Conservation (phyloP, 1,284 basidiomycete species). For the Cystobasidium slooffiae region DNA sequence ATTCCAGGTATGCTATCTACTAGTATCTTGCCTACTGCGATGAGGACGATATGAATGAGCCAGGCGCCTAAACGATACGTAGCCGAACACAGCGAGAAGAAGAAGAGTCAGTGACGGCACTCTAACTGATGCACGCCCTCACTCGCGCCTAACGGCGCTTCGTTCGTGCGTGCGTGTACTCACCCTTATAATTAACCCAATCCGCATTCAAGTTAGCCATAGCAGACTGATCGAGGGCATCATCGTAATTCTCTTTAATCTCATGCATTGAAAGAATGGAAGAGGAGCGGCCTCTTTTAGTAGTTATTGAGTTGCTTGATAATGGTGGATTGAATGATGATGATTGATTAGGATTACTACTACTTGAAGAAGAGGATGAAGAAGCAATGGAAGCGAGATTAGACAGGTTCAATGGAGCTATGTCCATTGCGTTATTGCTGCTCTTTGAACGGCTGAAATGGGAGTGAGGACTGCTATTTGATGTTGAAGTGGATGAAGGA, state of each 20-base stretch:
- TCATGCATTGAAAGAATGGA: slow-evolving; percentile 58
- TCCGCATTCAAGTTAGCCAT: slow-evolving; percentile 84
- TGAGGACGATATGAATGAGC: slow-evolving; percentile 95
- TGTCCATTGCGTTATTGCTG: slow-evolving; percentile 6
- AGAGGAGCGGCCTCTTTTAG: slow-evolving; percentile 44
- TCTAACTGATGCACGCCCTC: no score
- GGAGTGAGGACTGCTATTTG: slow-evolving; percentile 7
- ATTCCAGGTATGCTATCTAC: slow-evolving; percentile 94
- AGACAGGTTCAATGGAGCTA: slow-evolving; percentile 8
- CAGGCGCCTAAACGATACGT: slow-evolving; percentile 73
- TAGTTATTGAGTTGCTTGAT: background rate
- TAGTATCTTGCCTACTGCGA: slow-evolving; percentile 85
- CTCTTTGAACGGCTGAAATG: slow-evolving; percentile 24
- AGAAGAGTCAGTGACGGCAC: no score
- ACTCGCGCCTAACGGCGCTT: no score
- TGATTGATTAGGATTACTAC: background rate
- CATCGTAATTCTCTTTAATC: slow-evolving; percentile 58
- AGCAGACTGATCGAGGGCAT: slow-evolving; percentile 58
- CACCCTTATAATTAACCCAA: slow-evolving; percentile 98
- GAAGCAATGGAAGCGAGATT: background rate
- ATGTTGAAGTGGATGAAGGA: background rate
- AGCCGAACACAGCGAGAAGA: no score
- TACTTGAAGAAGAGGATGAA: background rate
- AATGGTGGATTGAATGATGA: background rate
- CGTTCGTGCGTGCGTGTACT: no score